phyloP scores from a whole-genome alignment of 805 yeast genomes.

The Kluyveromyces lactis region DNA sequence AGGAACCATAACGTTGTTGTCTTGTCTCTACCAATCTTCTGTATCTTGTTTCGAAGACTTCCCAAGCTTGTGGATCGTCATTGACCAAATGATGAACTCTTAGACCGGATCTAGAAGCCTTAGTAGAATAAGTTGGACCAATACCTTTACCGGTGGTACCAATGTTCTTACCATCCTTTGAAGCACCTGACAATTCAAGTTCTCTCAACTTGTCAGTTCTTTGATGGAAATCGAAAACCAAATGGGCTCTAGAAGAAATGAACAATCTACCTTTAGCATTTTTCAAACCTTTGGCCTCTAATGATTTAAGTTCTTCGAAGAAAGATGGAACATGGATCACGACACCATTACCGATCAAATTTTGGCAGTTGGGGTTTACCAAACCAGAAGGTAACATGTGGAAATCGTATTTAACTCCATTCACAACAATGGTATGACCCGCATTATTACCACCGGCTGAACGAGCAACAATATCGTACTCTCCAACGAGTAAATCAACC shows the following conservation, averaged over 20 bases:
- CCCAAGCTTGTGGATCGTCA: constrained; percentile 88
- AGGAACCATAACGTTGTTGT: constrained; percentile 85
- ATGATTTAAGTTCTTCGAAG: constrained; percentile 73
- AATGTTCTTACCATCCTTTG: constrained; percentile 63
- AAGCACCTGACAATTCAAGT: constrained; percentile 59
- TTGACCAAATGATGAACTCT: constrained; percentile 93
- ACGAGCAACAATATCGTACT: constrained; percentile 93
- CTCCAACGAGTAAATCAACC: constrained; percentile 90
- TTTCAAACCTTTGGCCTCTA: constrained; percentile 72
- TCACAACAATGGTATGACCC: constrained; percentile 96
- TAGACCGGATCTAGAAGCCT: constrained; percentile 93
- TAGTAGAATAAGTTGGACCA: constrained; percentile 96
- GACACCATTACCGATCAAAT: constrained; percentile 92
- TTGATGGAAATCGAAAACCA: constrained; percentile 97
- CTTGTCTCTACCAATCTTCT: constrained; percentile 72
- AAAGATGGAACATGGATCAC: constrained; percentile 93
- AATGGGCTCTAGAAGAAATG: constrained; percentile 87
- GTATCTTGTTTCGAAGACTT: constrained; percentile 72
- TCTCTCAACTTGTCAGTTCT: constrained; percentile 93
- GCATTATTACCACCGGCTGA: constrained; percentile 99
- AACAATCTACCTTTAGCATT: constrained; percentile 60
- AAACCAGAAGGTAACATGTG: constrained; percentile 99
- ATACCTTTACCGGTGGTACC: constrained; percentile 99
- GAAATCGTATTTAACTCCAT: constrained; percentile 84
- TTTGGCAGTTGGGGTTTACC: constrained; percentile 84